Evolutionary conservation across 306 rosid species (phyloP).

Genomic region (Rosa persica): DNA sequence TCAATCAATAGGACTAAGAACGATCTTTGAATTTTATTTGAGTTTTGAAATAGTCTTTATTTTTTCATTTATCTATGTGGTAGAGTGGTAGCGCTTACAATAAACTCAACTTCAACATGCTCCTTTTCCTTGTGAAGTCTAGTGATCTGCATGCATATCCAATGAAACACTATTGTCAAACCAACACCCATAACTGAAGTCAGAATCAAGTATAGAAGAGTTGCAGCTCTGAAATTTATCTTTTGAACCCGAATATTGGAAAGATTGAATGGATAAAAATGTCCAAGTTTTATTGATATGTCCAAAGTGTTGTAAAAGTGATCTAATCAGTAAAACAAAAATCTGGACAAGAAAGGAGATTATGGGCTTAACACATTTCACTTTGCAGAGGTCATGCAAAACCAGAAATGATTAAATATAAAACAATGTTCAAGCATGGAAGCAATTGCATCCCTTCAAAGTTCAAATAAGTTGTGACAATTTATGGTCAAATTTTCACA

Average conservation of each 20-base stretch:
- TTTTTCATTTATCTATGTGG: neutral
- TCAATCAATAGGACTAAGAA: slow-evolving; percentile 15
- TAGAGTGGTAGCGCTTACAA: slow-evolving; percentile 60
- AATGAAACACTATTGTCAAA: slow-evolving; percentile 10
- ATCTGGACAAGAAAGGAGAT: neutral
- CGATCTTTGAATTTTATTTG: neutral
- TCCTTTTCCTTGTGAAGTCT: slow-evolving; percentile 84
- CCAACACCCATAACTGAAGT: neutral
- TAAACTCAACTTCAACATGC: slow-evolving; percentile 90
- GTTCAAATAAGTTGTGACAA: neutral
- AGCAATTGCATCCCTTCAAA: neutral
- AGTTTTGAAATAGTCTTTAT: neutral
- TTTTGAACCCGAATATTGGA: neutral
- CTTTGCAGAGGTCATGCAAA: neutral
- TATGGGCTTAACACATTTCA: slow-evolving; percentile 1
- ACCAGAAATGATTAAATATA: neutral
- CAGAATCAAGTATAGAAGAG: neutral
- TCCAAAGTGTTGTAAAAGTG: neutral
- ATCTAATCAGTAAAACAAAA: neutral
- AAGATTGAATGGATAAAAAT: neutral
- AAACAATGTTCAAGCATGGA: neutral
- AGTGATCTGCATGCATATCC: slow-evolving; percentile 52
- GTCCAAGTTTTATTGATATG: neutral
- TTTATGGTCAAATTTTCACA: neutral
- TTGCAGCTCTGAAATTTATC: neutral